phyloP scores from a whole-genome alignment of 108 stramenopile species.

The Nitzschia sp. region DNA sequence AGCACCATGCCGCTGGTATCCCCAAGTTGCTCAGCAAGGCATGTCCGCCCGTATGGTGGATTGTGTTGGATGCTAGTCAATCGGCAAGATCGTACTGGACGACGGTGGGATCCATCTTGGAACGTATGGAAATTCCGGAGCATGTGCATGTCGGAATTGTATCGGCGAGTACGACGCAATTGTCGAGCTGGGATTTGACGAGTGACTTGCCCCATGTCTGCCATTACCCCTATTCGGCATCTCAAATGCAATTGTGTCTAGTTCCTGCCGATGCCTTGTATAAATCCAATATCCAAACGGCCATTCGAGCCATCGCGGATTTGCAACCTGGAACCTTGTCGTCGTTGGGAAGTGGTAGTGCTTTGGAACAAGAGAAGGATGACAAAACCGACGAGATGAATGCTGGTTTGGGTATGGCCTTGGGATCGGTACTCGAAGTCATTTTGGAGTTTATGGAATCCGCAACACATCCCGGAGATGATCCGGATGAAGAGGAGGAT shows the following conservation, averaged over 20 bases:
- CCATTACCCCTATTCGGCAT: constrained; percentile 15
- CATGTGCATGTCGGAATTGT: constrained; percentile 49
- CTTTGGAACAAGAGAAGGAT: background rate
- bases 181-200: constrained; percentile 37
- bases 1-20: background rate
- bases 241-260: constrained; percentile 5
- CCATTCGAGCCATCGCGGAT: constrained; percentile 46
- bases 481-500: constrained; percentile 3
- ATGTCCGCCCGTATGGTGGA: constrained; percentile 62
- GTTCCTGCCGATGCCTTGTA: constrained; percentile 33
- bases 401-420: constrained; percentile 6
- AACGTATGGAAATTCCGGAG: constrained; percentile 17
- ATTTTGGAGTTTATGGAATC: constrained; percentile 42
- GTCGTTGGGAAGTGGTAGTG: background rate
- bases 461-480: constrained; percentile 31
- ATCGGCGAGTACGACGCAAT: constrained; percentile 5
- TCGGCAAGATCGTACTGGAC: constrained; percentile 34
- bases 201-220: constrained; percentile 31
- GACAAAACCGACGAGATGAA: background rate
- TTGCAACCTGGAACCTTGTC: constrained; percentile 2
- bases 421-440: constrained; percentile 25
- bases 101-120: constrained; percentile 8
- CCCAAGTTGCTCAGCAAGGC: constrained; percentile 26
- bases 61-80: constrained; percentile 48
- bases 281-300: constrained; percentile 35